Base-by-base conservation (phyloP, 2,329 filamentous ascomycete species). In the Calonectria crousiana region DNA sequence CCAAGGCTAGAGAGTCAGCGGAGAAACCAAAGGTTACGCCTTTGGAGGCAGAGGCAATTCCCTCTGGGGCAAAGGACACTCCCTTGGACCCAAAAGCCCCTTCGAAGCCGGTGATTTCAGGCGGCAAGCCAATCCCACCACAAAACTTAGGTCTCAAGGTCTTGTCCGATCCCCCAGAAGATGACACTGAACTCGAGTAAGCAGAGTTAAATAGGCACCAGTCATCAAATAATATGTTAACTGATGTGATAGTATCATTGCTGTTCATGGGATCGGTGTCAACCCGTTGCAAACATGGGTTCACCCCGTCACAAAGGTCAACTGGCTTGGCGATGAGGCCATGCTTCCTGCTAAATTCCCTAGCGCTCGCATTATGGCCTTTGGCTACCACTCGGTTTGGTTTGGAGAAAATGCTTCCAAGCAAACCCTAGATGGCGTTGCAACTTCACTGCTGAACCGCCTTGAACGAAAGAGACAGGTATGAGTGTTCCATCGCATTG, bases 321-420 rank as follows among this genome's bases (percentile, higher is more conserved):
- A 76, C 28, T 76, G 74, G 74, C 72, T 76, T 4, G 9, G 26
- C 1, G 38, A 72, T 30, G 6, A 64, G 11, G 13, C 26, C 9
- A 76, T 76, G 74, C 72, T 76, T 18, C 74, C 72, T n/a, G 30
- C 28, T 20, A 62, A 18, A 23, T n/a, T 74, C 8, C 72, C 72
- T 23, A 44, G 51, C 4, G 66, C 74, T 6, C 66, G 74, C 2
- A 74, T 76, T n/a, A 72, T 76, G 69, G 49, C 44, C 11, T 76
- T 72, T 41, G 36, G 44, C 20, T 76, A 76, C 20, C 52, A 76
- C 36, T 76, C 74, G 14, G 38, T 69, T 20, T 76, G 74, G 74
- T 58, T 67, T 49, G 74, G 74, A n/a, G 44, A 72, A 2, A 23
- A 67, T 20, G 69, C 71, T 28, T 56, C 60, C 11, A 72, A 67